phyloP scores from a whole-genome alignment of 2,329 filamentous ascomycete genomes.

The Cytospora mali region DNA sequence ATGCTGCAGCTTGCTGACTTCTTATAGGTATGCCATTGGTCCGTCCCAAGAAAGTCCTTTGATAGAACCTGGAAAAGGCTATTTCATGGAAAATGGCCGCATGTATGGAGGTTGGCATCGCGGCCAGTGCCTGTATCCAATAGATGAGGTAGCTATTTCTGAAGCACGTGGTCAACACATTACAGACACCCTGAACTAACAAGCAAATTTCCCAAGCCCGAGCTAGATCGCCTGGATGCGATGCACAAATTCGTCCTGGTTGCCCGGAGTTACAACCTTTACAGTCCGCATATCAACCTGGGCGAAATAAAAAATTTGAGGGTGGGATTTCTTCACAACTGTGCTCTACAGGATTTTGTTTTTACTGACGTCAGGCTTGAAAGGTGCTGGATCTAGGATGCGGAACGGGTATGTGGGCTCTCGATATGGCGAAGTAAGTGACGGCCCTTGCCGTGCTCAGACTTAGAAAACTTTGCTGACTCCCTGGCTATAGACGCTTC shows the following conservation, averaged over 20 bases:
- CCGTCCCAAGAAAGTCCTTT: not conserved
- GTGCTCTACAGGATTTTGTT: not conserved
- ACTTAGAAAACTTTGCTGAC: slow-evolving; percentile 20
- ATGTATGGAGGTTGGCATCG: slow-evolving; percentile 58
- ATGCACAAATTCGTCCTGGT: slow-evolving; percentile 62
- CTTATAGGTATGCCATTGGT: slow-evolving; percentile 26
- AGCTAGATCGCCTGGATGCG: slow-evolving; percentile 64
- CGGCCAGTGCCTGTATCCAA: slow-evolving; percentile 62
- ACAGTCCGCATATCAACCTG: slow-evolving; percentile 18
- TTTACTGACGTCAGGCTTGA: not conserved
- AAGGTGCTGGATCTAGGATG: slow-evolving; percentile 71
- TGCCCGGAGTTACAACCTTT: slow-evolving; percentile 42
- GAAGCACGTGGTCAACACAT: slow-evolving; percentile 15
- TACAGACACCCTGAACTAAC: not conserved
- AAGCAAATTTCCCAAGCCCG: slow-evolving; percentile 40
- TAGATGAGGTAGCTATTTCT: slow-evolving; percentile 52
- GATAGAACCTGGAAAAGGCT: slow-evolving; percentile 5
- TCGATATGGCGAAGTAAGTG: slow-evolving; percentile 77
- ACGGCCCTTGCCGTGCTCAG: not conserved
- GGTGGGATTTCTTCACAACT: not conserved
- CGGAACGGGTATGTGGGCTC: slow-evolving; percentile 89
- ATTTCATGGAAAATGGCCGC: slow-evolving; percentile 53
- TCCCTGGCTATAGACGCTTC: not conserved
- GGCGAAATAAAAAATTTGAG: slow-evolving; percentile 10
- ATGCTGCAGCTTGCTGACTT: not conserved